phyloP scores from a whole-genome alignment of 108 stramenopile genomes.

The Cyclotella cryptica region DNA sequence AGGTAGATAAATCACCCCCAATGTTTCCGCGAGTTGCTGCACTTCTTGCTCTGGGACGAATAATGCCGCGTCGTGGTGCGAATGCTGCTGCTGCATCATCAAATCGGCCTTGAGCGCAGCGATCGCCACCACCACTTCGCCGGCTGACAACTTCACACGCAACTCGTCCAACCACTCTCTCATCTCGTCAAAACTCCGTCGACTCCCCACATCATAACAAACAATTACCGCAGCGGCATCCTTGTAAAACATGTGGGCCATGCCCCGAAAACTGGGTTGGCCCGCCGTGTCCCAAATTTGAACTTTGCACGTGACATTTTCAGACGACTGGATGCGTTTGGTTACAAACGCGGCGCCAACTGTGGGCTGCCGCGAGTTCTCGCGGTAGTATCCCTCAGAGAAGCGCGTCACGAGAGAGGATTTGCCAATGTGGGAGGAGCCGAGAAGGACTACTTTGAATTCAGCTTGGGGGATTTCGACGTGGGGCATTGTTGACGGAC shows the following conservation, averaged over 20 bases:
- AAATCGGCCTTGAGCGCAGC: conserved; percentile 83
- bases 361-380: conserved; percentile 62
- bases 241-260: conserved; percentile 76
- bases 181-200: conserved; percentile 65
- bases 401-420: conserved; percentile 85
- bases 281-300: conserved; percentile 93
- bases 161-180: conserved; percentile 72
- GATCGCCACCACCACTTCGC: conserved; percentile 69
- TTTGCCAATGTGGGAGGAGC: conserved; percentile 85
- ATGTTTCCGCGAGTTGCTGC: conserved; percentile 59
- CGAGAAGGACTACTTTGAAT: conserved; percentile 77
- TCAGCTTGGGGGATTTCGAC: conserved; percentile 84
- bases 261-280: conserved; percentile 59
- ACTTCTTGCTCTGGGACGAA: conserved; percentile 60
- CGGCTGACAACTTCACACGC: conserved; percentile 31
- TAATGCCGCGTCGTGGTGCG: neutral
- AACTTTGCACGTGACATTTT: conserved; percentile 71
- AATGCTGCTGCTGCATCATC: conserved; percentile 3
- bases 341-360: conserved; percentile 83
- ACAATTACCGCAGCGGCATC: conserved; percentile 79
- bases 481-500: conserved; percentile 69
- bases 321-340: conserved; percentile 68
- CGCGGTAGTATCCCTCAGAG: conserved; percentile 84
- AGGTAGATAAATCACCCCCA: conserved; percentile 67
- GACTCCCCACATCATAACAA: conserved; percentile 74